Percentiles rank a stretch among this genome's conserved stretches.
These are phyloP conservation scores for Ceratobasidium papillatum DNA, from an alignment of 1,284 basidiomycete species.

Conservation along the genomic window DNA sequence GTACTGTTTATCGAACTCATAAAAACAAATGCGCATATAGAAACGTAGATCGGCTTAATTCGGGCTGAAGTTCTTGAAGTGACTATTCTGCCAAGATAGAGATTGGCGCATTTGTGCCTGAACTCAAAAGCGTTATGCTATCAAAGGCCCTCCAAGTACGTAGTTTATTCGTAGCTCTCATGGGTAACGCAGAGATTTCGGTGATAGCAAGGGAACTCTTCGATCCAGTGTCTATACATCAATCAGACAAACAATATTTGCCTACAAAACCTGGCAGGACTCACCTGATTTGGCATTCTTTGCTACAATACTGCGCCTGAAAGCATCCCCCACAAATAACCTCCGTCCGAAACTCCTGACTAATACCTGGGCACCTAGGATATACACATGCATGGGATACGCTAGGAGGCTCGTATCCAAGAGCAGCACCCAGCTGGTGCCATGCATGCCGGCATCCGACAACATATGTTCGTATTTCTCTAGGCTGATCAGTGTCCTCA, in stretches of 20 bases:
- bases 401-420: background rate
- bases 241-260: background rate
- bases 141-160: no score
- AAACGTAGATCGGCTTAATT: no score
- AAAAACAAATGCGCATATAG: no score
- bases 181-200: background rate
- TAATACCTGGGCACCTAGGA: background rate
- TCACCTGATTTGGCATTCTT: background rate
- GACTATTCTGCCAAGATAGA: no score
- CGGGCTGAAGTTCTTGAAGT: no score
- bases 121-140: no score
- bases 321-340: background rate
- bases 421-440: background rate
- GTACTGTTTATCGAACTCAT: no score
- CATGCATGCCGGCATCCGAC: background rate
- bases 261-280: background rate
- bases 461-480: background rate
- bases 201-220: background rate
- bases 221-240: background rate
- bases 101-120: no score
- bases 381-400: background rate
- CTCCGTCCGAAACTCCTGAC: background rate
- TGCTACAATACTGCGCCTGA: background rate
- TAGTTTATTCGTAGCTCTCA: no score
- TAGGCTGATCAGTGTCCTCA: background rate